These are phyloP conservation scores for Auricularia heimuer DNA, from an alignment of 768 basidiomycete species.

Conservation along the genomic window DNA sequence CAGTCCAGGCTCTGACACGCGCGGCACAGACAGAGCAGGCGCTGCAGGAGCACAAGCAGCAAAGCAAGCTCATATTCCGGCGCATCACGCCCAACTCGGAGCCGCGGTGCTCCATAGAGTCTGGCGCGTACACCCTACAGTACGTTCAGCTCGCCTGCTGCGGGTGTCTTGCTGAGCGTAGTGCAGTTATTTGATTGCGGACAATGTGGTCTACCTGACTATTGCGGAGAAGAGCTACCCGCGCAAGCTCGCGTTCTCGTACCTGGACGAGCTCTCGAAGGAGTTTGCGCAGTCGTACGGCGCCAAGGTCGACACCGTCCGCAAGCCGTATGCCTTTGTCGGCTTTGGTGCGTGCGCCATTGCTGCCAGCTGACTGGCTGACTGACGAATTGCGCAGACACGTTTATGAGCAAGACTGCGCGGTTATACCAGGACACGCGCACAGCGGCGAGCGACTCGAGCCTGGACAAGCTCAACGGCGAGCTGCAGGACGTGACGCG, in stretches of 20 bases:
- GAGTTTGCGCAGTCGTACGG: conserved; percentile 93
- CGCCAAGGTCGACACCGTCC: conserved; percentile 79
- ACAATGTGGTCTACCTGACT: conserved; percentile 90
- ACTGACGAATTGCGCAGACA: conserved; percentile 45
- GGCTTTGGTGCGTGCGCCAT: conserved; percentile 69
- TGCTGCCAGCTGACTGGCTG: background rate
- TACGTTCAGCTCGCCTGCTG: conserved; percentile 32
- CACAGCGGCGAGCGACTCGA: conserved; percentile 45
- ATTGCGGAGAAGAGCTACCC: conserved; percentile 97
- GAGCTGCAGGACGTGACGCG: conserved; percentile 96
- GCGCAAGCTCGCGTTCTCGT: conserved; percentile 93
- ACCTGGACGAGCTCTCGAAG: conserved; percentile 92
- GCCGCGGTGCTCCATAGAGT: conserved; percentile 94
- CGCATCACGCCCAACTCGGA: conserved; percentile 91
- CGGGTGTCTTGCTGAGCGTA: background rate
- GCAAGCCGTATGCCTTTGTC: conserved; percentile 98
- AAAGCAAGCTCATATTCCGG: conserved; percentile 92
- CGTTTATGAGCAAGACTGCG: conserved; percentile 97
- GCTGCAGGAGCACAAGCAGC: conserved; percentile 96
- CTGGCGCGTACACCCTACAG: conserved; percentile 93
- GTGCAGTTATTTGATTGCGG: conserved; percentile 82
- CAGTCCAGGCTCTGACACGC: background rate
- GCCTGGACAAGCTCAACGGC: conserved; percentile 81
- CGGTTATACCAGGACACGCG: conserved; percentile 91
- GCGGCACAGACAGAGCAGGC: conserved; percentile 73